Base-by-base conservation (phyloP, 2,329 filamentous ascomycete genomes). In the Sporothrix mexicana region DNA sequence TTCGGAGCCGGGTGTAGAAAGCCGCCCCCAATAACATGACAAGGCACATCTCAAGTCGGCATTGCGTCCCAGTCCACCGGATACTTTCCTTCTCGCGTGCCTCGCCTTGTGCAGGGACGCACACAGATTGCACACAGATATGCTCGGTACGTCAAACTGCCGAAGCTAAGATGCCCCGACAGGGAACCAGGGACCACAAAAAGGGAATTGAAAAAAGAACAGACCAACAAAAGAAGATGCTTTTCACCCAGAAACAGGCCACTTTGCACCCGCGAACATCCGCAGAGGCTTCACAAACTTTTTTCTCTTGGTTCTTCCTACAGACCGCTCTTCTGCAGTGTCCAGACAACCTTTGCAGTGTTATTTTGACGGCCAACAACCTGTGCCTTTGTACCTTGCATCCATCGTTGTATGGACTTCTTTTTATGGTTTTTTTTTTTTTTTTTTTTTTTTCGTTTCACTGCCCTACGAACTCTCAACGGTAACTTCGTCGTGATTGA, bases 201-300 rank as follows among this genome's bases (percentile, higher is more conserved):
- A 57, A 20, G 20, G 12, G 10, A 20, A 43, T 10, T n/a, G 15
- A 64, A 62, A 64, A 64, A 30, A 36, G n/a, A 36, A 69, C 17
- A 36, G 43, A 53, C 66, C 20, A 69, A 20, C 15, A 53, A 69
- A 69, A 45, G n/a, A 70, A 61, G 53, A 70, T 49, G 68, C 30
- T 70, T 70, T 70, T 70, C 36, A 30, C 12, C 17, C 17, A 61
- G 68, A 61, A 70, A 70, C 53, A 53, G 41, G 53, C 68, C 68
- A 70, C 68, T n/a, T 49, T 55, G 49, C 23, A 61, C 68, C 68
- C 68, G 68, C 53, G 53, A 61, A 59, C 41, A 61, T 70, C 68
- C 68, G 68, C 41, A 36, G 25, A 59, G 55, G 13, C 10, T 25
- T 59, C 55, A 17, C 47, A 49, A 13, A 57, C 30, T 17, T n/a